Evolutionary conservation across 352 stramenopile species (phyloP).

Genomic region (Phytophthora brassicae): DNA sequence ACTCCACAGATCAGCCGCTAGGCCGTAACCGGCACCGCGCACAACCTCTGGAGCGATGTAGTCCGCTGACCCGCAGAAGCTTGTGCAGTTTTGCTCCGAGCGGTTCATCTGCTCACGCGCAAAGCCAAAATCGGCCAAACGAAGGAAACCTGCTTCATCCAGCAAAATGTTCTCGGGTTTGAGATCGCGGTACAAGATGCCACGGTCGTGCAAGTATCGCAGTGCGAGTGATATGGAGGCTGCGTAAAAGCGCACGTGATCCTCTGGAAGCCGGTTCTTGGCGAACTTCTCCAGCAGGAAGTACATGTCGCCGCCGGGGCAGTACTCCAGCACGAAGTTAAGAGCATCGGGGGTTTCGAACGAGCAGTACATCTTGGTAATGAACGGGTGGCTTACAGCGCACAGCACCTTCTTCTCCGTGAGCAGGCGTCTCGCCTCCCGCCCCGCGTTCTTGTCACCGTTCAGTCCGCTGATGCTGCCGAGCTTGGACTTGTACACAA

Average conservation of each 20-base stretch:
- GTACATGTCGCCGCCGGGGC: constrained; percentile 95
- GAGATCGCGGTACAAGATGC: constrained; percentile 88
- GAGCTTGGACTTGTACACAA: constrained; percentile 78
- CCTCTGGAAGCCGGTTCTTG: constrained; percentile 93
- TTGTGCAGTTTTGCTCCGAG: constrained; percentile 68
- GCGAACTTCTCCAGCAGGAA: constrained; percentile 90
- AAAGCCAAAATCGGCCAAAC: constrained; percentile 86
- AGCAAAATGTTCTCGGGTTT: constrained; percentile 93
- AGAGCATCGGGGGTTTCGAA: constrained; percentile 92
- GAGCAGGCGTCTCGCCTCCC: constrained; percentile 79
- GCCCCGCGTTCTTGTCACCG: constrained; percentile 31
- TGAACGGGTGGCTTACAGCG: constrained; percentile 95
- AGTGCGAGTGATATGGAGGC: constrained; percentile 96
- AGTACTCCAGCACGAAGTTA: constrained; percentile 99
- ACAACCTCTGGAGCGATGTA: constrained; percentile 87
- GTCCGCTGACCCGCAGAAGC: constrained; percentile 82
- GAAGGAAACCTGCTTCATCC: constrained; percentile 89
- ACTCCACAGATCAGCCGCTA: constrained; percentile 83
- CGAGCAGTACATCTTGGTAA: constrained; percentile 95
- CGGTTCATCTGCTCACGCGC: constrained; percentile 52
- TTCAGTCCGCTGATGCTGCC: constrained; percentile 26
- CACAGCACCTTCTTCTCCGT: constrained; percentile 98
- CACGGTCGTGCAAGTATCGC: constrained; percentile 77
- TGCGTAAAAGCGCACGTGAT: constrained; percentile 95
- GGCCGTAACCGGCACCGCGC: constrained; percentile 68